These are phyloP conservation scores for Starmerella etchellsii DNA, from an alignment of 805 yeast genomes.

Conservation along the genomic window DNA sequence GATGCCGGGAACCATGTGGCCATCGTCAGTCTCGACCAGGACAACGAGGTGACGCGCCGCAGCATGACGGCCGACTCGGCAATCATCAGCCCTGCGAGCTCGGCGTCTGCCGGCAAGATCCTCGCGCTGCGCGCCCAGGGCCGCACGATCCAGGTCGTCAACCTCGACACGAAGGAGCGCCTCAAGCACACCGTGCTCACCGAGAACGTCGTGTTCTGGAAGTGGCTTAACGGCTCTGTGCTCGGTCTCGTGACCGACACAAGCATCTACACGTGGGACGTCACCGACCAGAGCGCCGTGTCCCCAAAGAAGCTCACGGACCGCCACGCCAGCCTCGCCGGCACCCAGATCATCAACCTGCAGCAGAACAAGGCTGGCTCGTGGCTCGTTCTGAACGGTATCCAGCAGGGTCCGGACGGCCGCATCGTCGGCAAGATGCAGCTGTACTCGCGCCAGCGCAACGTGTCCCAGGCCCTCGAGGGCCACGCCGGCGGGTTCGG, in stretches of 20 bases:
- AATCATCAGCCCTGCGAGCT: constrained; percentile 72
- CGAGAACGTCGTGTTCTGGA: constrained; percentile 91
- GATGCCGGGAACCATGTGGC: constrained; percentile 65
- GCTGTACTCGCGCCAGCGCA: constrained; percentile 74
- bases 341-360: constrained; percentile 82
- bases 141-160: constrained; percentile 83
- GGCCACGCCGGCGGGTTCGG: constrained; percentile 95
- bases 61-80: constrained; percentile 97
- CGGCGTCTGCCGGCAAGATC: constrained; percentile 40
- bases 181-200: constrained; percentile 73
- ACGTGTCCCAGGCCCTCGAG: constrained; percentile 90
- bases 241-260: constrained; percentile 78
- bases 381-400: constrained; percentile 94
- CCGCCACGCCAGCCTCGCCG: constrained; percentile 63
- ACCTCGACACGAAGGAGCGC: constrained; percentile 74
- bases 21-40: constrained; percentile 69
- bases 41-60: constrained; percentile 71
- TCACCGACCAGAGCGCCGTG: constrained; percentile 61
- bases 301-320: constrained; percentile 75
- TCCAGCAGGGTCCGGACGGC: constrained; percentile 75
- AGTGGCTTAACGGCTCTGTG: constrained; percentile 64
- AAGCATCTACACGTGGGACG: constrained; percentile 65
- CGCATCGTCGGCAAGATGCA: constrained; percentile 94
- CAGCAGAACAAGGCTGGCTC: constrained; percentile 65
- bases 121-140: constrained; percentile 93